phyloP scores from a whole-genome alignment of 176 grass and related monocot species.

The Cenchrus purpureus region DNA sequence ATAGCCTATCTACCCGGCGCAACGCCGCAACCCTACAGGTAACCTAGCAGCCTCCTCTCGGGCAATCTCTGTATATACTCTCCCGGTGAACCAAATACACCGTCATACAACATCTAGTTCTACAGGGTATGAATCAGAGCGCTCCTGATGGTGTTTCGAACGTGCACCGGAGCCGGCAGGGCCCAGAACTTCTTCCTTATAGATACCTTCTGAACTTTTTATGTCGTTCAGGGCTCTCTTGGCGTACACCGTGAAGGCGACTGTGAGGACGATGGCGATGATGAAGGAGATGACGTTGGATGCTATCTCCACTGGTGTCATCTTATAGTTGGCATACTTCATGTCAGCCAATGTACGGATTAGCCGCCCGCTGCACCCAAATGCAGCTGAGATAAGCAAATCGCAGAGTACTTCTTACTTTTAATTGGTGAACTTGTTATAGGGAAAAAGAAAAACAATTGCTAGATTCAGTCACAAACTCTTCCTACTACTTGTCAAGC shows the following conservation, averaged over 20 bases:
- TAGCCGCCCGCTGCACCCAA: constrained; percentile 75
- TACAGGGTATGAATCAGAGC: not conserved
- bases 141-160: constrained; percentile 43
- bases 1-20: not conserved
- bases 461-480: not conserved
- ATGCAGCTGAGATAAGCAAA: constrained; percentile 24
- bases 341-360: constrained; percentile 85
- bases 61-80: not conserved
- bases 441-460: not conserved
- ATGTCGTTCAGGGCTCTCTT: constrained; percentile 73
- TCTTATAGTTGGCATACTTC: constrained; percentile 86
- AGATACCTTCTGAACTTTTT: constrained; percentile 45
- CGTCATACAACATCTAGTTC: constrained; percentile 42
- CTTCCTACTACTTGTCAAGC: not conserved
- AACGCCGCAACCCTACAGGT: not conserved
- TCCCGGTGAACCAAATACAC: not conserved
- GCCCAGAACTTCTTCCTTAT: not conserved
- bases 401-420: not conserved
- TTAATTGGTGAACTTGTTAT: not conserved
- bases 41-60: not conserved
- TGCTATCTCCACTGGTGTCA: constrained; percentile 80
- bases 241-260: constrained; percentile 84
- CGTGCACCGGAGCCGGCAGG: constrained; percentile 17
- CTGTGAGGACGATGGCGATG: constrained; percentile 58
- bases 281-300: constrained; percentile 88